Conservation (phyloP, 2,329 filamentous ascomycete genomes). For the Stylonectria norvegica region DNA sequence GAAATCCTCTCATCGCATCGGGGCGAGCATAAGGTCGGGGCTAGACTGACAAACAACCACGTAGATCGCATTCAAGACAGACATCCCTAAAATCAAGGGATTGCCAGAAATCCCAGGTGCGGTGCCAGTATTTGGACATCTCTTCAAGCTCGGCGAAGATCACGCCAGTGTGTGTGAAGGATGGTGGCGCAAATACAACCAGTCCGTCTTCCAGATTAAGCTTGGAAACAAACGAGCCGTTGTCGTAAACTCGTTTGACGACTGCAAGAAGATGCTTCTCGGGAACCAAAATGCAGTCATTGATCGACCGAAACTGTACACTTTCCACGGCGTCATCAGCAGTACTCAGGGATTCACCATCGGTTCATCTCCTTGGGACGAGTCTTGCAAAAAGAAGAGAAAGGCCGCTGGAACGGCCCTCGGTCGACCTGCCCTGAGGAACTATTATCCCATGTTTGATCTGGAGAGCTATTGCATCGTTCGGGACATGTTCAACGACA, state of each 20-base stretch:
- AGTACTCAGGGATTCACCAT: constrained; percentile 53
- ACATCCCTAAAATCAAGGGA: constrained; percentile 47
- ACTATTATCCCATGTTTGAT: constrained; percentile 52
- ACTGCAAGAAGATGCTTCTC: constrained; percentile 49
- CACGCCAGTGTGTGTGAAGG: constrained; percentile 50
- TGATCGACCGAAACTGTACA: constrained; percentile 48
- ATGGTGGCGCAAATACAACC: constrained; percentile 46
- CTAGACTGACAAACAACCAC: too few species aligned
- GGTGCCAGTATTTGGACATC: constrained; percentile 47
- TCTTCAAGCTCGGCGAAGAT: constrained; percentile 49
- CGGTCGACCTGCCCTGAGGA: constrained; percentile 42
- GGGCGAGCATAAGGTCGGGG: too few species aligned
- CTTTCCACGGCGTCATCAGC: constrained; percentile 52
- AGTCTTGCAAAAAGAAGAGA: constrained; percentile 50
- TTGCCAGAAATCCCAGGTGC: constrained; percentile 50
- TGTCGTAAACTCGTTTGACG: constrained; percentile 51
- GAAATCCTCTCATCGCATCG: too few species aligned
- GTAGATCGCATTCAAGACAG: constrained; percentile 35
- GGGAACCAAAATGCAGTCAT: constrained; percentile 49
- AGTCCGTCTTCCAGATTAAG: constrained; percentile 38
- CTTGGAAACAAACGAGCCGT: constrained; percentile 52
- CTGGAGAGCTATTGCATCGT: constrained; percentile 50
- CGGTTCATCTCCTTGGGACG: constrained; percentile 51
- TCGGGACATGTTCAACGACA: constrained; percentile 44
- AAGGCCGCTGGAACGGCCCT: constrained; percentile 49